A percentile compares a stretch with the other conserved stretches of the same genome.
Evolutionary conservation across 805 yeast genomes (phyloP).

Genomic region (Spencermartinsiella europaea): DNA sequence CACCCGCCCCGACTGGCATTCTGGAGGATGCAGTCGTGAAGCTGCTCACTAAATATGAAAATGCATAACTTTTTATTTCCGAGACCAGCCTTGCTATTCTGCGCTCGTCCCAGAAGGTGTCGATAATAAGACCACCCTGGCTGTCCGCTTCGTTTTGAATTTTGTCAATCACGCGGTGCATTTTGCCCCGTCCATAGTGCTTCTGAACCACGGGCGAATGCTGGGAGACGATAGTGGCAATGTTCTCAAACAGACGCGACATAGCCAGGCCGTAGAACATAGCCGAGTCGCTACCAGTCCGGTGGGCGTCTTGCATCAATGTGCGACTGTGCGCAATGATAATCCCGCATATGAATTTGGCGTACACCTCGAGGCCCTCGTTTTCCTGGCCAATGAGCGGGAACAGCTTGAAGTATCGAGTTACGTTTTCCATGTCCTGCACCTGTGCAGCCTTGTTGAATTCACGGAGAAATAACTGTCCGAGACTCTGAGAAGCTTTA

Average conservation of each 20-base stretch:
- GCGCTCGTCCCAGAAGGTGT: constrained; percentile 75
- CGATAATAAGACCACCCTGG: constrained; percentile 85
- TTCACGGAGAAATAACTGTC: constrained; percentile 49
- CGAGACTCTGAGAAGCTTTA: constrained; percentile 57
- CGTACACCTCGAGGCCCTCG: constrained; percentile 73
- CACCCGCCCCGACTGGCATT: constrained; percentile 17
- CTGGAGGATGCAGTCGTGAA: constrained; percentile 21
- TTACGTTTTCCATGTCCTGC: constrained; percentile 62
- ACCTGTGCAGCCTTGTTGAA: constrained; percentile 66
- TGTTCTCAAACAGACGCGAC: constrained; percentile 63
- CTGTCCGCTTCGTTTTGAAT: constrained; percentile 86
- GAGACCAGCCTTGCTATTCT: constrained; percentile 50
- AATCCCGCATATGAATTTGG: constrained; percentile 79
- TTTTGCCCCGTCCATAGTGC: constrained; percentile 59
- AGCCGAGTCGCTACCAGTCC: constrained; percentile 19
- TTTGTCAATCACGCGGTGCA: constrained; percentile 60
- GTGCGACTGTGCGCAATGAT: constrained; percentile 73
- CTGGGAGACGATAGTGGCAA: constrained; percentile 78
- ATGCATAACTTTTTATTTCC: constrained; percentile 52
- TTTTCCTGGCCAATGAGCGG: constrained; percentile 75
- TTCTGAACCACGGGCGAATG: constrained; percentile 73
- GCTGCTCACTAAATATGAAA: constrained; percentile 40
- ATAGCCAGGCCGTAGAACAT: constrained; percentile 36
- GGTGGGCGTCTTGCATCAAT: constrained; percentile 38
- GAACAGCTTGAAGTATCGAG: constrained; percentile 77